These are phyloP conservation scores for Paecilomyces sp. DNA, from an alignment of 2,329 filamentous ascomycete species.

Conservation along the genomic window DNA sequence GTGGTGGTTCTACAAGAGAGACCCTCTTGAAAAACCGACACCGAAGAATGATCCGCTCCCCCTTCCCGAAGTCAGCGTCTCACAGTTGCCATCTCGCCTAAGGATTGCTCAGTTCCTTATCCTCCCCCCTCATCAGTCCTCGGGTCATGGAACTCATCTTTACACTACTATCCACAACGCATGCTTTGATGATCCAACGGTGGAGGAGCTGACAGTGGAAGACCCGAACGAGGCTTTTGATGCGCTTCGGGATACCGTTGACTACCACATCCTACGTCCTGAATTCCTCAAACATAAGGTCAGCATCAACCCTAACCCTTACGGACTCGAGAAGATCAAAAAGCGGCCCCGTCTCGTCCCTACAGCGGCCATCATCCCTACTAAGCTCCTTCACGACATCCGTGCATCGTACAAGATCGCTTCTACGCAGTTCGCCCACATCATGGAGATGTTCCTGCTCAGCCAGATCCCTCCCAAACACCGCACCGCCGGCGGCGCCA, in stretches of 20 bases:
- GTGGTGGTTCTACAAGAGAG: constrained; percentile 56
- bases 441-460: constrained; percentile 57
- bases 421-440: constrained; percentile 53
- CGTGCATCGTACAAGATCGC: constrained; percentile 51
- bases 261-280: constrained; percentile 49
- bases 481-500: constrained; percentile 42
- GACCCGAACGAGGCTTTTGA: constrained; percentile 73
- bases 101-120: constrained; percentile 92
- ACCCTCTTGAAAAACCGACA: constrained; percentile 30
- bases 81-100: constrained; percentile 65
- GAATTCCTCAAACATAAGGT: constrained; percentile 43
- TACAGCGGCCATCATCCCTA: constrained; percentile 50
- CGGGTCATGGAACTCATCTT: constrained; percentile 70
- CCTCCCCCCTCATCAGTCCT: constrained; percentile 75
- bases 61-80: constrained; percentile 39
- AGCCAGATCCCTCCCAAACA: constrained; percentile 45
- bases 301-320: constrained; percentile 40
- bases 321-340: constrained; percentile 23
- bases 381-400: constrained; percentile 42
- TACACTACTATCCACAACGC: constrained; percentile 72
- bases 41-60: constrained; percentile 36
- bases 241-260: constrained; percentile 56
- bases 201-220: constrained; percentile 83
- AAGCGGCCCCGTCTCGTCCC: constrained; percentile 34
- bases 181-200: constrained; percentile 59